These are phyloP conservation scores for Vachellia pachyceras DNA, from an alignment of 306 rosid genomes.

Conservation along the genomic window DNA sequence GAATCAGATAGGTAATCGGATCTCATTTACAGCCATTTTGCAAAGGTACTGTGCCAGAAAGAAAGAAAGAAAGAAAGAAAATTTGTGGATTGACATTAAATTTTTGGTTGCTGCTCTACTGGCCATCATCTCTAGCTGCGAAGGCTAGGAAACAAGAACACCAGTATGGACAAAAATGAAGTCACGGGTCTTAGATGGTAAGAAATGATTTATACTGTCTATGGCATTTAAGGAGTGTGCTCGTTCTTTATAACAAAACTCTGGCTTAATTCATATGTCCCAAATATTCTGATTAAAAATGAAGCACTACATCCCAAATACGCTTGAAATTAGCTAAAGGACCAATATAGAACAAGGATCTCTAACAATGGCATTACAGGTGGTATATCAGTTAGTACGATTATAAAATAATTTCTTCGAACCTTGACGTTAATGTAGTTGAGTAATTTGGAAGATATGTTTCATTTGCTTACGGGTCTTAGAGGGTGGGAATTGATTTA, in stretches of 20 bases:
- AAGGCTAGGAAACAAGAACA: constrained; percentile 30
- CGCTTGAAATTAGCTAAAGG: background rate
- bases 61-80: constrained; percentile 13
- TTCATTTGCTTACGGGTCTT: background rate
- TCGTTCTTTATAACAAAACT: background rate
- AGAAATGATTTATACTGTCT: constrained; percentile 8
- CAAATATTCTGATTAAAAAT: too few species aligned
- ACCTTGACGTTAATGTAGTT: constrained; percentile 22
- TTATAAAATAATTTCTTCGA: background rate
- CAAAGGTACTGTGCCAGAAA: constrained; percentile 22
- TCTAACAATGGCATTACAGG: constrained; percentile 17
- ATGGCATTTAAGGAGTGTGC: constrained; percentile 23
- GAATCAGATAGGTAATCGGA: background rate
- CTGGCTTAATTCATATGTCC: background rate
- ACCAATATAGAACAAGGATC: background rate
- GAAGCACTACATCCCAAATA: background rate
- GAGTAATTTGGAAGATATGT: background rate
- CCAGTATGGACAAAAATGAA: constrained; percentile 1
- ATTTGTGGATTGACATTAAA: background rate
- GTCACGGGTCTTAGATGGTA: background rate
- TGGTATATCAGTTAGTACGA: constrained; percentile 3
- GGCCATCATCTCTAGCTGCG: constrained; percentile 14
- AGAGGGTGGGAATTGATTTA: background rate
- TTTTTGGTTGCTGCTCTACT: constrained; percentile 1
- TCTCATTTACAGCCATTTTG: constrained; percentile 10